These are phyloP conservation scores for Oryza glumipatula DNA, from an alignment of 176 grass and related monocot species.

Conservation along the genomic window DNA sequence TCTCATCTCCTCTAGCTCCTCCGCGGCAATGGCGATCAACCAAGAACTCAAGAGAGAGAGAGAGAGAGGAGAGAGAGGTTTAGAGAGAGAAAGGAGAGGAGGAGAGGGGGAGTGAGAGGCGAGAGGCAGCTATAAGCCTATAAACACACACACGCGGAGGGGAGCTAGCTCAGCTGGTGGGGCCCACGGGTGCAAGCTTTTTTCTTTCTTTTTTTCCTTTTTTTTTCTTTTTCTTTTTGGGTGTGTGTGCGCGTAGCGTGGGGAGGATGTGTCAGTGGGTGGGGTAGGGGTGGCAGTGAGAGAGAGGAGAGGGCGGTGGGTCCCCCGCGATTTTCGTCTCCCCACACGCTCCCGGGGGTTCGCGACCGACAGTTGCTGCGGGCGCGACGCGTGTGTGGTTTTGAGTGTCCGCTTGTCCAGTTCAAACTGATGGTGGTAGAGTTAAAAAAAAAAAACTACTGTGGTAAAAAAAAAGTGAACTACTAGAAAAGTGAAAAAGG, in stretches of 20 bases:
- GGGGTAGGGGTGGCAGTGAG: slow-evolving; percentile 15
- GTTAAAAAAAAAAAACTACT: too few relatives aligned
- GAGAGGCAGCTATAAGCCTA: slow-evolving; percentile 40
- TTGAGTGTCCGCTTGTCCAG: slow-evolving; percentile 8
- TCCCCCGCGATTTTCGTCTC: slow-evolving; percentile 51
- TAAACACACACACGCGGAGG: slow-evolving; percentile 25
- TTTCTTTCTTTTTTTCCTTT: too few relatives aligned
- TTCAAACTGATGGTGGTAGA: slow-evolving; percentile 7
- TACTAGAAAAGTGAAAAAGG: background rate
- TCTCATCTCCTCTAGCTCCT: slow-evolving; percentile 38
- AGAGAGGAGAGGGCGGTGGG: background rate
- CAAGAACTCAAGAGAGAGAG: background rate
- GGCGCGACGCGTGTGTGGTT: background rate
- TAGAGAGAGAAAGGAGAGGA: background rate
- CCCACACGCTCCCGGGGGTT: background rate
- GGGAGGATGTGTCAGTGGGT: background rate
- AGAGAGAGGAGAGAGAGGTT: slow-evolving; percentile 8
- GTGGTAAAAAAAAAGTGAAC: background rate
- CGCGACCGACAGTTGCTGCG: slow-evolving; percentile 11
- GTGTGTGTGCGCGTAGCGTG: slow-evolving; percentile 15
- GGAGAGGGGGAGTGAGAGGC: too few relatives aligned
- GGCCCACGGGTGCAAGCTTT: rapidly evolving
- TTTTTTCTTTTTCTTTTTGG: background rate
- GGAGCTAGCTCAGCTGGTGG: background rate
- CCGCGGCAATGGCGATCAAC: background rate